These are phyloP conservation scores for Ceratocystis diversiconidia DNA, from an alignment of 2,329 filamentous ascomycete genomes.

Conservation along the genomic window DNA sequence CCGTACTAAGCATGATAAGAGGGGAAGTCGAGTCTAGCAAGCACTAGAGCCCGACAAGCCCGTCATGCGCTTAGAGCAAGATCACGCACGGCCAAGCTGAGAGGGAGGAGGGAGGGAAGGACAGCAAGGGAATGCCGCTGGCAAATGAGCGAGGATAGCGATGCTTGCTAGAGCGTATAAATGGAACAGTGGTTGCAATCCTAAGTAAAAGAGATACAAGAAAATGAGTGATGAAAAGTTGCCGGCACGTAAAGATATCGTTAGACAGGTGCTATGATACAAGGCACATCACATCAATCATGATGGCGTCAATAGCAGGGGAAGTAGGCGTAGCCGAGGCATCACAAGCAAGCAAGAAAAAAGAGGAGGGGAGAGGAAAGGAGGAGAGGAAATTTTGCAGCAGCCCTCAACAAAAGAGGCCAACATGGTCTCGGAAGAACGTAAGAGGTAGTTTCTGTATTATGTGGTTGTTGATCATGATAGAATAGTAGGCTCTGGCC, in stretches of 20 bases:
- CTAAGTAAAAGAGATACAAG: background rate
- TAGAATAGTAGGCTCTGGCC: background rate
- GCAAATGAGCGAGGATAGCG: background rate
- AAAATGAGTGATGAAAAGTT: background rate
- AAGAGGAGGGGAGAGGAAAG: background rate
- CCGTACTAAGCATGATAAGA: constrained; percentile 12
- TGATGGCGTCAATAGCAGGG: constrained; percentile 7
- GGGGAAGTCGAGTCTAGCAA: background rate
- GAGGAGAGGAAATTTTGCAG: background rate
- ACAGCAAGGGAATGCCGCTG: background rate
- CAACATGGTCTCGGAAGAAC: background rate
- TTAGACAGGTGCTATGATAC: constrained; percentile 4
- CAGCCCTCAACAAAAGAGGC: background rate
- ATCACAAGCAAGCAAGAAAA: background rate
- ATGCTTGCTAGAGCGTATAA: background rate
- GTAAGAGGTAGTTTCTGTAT: background rate
- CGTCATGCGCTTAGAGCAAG: constrained; percentile 1
- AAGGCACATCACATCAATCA: constrained; percentile 4
- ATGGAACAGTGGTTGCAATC: background rate
- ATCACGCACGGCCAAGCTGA: background rate
- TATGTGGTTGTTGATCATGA: background rate
- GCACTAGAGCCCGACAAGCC: background rate
- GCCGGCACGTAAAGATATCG: constrained; percentile 1
- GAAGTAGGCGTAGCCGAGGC: background rate
- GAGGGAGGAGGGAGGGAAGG: background rate